phyloP scores from a whole-genome alignment of 2,329 filamentous ascomycete genomes.

The Fusarium falciforme region DNA sequence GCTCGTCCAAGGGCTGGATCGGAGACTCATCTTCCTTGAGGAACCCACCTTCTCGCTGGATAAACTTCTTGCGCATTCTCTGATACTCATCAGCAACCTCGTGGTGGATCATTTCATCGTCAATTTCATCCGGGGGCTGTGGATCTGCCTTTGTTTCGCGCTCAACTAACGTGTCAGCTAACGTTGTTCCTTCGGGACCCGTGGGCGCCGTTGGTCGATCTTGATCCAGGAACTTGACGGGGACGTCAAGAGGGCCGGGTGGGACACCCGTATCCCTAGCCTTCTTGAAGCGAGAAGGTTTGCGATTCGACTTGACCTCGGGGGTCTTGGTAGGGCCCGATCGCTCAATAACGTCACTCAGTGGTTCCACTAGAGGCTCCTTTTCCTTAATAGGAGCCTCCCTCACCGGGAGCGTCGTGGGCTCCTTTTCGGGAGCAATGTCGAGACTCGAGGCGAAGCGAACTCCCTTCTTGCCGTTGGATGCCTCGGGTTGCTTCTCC shows the following conservation, averaged over 20 bases:
- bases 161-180: slow-evolving; percentile 72
- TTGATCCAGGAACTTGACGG: slow-evolving; percentile 53
- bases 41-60: slow-evolving; percentile 86
- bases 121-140: slow-evolving; percentile 71
- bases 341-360: slow-evolving; percentile 66
- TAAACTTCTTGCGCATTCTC: slow-evolving; percentile 82
- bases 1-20: slow-evolving; percentile 75
- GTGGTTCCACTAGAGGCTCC: slow-evolving; percentile 56
- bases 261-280: slow-evolving; percentile 47
- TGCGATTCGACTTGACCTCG: slow-evolving; percentile 51
- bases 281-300: slow-evolving; percentile 65
- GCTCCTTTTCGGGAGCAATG: slow-evolving; percentile 63
- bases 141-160: slow-evolving; percentile 53
- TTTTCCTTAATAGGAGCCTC: slow-evolving; percentile 33
- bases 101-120: slow-evolving; percentile 75
- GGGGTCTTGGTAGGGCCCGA: slow-evolving; percentile 41
- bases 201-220: slow-evolving; percentile 55
- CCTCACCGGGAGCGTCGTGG: slow-evolving; percentile 24
- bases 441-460: slow-evolving; percentile 83
- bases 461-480: slow-evolving; percentile 73
- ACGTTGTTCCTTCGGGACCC: slow-evolving; percentile 63
- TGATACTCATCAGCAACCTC: slow-evolving; percentile 88
- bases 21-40: slow-evolving; percentile 75
- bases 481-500: slow-evolving; percentile 39
- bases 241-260: slow-evolving; percentile 58